These are phyloP conservation scores for Aegilops tauschii DNA, from an alignment of 176 grass and related monocot species.

Conservation along the genomic window DNA sequence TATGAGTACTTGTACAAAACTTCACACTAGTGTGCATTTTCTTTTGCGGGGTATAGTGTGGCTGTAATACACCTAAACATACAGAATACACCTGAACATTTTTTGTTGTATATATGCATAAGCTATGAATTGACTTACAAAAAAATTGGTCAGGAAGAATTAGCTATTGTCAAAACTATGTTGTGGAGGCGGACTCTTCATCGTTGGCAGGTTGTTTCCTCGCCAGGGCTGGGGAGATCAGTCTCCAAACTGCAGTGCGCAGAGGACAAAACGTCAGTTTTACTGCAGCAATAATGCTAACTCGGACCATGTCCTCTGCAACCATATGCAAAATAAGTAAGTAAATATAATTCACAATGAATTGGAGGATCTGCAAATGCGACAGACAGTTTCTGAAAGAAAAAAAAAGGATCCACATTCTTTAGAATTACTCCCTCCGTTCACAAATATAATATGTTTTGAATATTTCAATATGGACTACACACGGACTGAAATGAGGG, in stretches of 20 bases:
- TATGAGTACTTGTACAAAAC: neutral
- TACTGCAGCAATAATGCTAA: neutral
- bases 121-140: neutral
- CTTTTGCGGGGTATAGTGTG: too few species aligned
- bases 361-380: neutral
- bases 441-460: too few species aligned
- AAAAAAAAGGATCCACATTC: neutral
- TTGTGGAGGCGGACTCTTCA: constrained; percentile 19
- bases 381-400: neutral
- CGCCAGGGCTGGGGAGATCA: constrained; percentile 51
- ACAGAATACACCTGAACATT: neutral
- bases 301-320: neutral
- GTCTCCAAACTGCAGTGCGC: constrained; percentile 80
- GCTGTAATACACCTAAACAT: too few species aligned
- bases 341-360: neutral
- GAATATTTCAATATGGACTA: too few species aligned
- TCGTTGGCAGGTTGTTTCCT: constrained; percentile 30
- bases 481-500: too few species aligned
- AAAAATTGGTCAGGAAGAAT: neutral
- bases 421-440: neutral
- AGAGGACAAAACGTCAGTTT: neutral
- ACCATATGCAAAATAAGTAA: neutral
- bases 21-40: neutral
- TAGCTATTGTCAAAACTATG: constrained; percentile 37
- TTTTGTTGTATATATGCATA: neutral